Evolutionary conservation across 164 flowering plant species (phyloP).

Genomic region (Kalanchoe fedtschenkoi): DNA sequence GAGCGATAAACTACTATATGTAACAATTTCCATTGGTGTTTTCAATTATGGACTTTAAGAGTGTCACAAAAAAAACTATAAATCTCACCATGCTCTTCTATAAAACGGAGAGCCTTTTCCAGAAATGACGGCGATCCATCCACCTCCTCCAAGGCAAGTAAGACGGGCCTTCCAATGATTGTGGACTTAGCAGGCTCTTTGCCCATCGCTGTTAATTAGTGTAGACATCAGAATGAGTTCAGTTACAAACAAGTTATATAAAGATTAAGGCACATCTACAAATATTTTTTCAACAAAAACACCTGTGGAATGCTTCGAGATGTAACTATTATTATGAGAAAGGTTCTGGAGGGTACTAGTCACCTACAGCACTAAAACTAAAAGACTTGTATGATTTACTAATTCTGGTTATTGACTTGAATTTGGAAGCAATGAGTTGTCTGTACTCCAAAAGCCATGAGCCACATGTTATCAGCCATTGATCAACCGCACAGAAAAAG

Average conservation of each 20-base stretch:
- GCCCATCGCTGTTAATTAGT: slow-evolving; percentile 31
- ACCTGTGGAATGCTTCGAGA: background rate
- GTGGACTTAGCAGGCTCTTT: slow-evolving; percentile 32
- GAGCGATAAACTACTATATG: background rate
- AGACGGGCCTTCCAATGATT: slow-evolving; percentile 66
- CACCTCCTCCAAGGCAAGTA: slow-evolving; percentile 78
- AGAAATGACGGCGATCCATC: slow-evolving; percentile 85
- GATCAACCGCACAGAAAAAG: background rate
- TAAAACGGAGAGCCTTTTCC: slow-evolving; percentile 74
- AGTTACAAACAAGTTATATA: background rate
- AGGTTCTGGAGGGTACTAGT: too few species aligned
- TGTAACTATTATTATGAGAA: background rate
- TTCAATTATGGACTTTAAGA: background rate
- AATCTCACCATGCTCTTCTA: slow-evolving; percentile 61
- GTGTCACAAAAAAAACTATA: background rate
- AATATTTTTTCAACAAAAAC: background rate
- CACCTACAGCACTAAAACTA: too few species aligned
- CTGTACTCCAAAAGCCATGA: too few species aligned
- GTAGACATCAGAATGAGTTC: background rate
- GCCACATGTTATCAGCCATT: background rate
- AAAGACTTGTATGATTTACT: too few species aligned
- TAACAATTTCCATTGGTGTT: background rate
- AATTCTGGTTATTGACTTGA: too few species aligned
- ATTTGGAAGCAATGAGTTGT: too few species aligned
- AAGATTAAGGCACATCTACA: background rate